Conservation (phyloP, 139 green algal genomes). For the Limnomonas spitsbergensis region DNA sequence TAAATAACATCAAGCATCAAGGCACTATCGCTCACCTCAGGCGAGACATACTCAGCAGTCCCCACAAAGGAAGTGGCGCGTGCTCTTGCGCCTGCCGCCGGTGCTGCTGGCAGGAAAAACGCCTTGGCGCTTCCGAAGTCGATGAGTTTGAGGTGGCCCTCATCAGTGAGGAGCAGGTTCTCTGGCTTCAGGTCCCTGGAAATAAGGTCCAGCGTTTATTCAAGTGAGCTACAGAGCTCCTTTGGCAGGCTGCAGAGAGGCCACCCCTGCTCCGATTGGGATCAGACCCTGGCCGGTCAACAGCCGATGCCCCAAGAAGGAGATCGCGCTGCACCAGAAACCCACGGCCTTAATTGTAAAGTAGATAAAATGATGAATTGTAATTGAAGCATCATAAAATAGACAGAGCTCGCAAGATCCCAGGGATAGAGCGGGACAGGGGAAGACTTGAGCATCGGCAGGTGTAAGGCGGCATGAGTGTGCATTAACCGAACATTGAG, state of each 20-base stretch:
- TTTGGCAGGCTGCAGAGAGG: neutral
- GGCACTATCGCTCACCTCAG: slow-evolving; percentile 68
- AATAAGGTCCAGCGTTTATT: slow-evolving; percentile 9
- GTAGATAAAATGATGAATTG: too few species aligned
- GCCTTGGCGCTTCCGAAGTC: slow-evolving; percentile 88
- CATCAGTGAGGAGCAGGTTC: slow-evolving; percentile 77
- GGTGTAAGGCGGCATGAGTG: too few species aligned
- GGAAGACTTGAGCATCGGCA: too few species aligned
- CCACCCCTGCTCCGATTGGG: neutral
- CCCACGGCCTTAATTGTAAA: too few species aligned
- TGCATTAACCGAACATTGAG: too few species aligned
- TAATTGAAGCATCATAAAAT: too few species aligned
- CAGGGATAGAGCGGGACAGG: too few species aligned
- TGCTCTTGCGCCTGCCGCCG: neutral
- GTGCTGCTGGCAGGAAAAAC: slow-evolving; percentile 4
- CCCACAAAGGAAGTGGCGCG: slow-evolving; percentile 72
- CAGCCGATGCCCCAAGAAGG: neutral
- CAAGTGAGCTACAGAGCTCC: neutral
- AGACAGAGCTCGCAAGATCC: neutral
- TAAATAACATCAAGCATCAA: too few species aligned
- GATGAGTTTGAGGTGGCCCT: slow-evolving; percentile 85
- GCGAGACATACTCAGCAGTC: slow-evolving; percentile 85
- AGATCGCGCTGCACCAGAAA: too few species aligned
- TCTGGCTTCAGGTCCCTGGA: slow-evolving; percentile 86
- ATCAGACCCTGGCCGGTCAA: too few species aligned